Evolutionary conservation across 2,329 filamentous ascomycete genomes (phyloP), one percentile per base, ranked within the genome.

Genomic region (Diaporthe amygdali): DNA sequence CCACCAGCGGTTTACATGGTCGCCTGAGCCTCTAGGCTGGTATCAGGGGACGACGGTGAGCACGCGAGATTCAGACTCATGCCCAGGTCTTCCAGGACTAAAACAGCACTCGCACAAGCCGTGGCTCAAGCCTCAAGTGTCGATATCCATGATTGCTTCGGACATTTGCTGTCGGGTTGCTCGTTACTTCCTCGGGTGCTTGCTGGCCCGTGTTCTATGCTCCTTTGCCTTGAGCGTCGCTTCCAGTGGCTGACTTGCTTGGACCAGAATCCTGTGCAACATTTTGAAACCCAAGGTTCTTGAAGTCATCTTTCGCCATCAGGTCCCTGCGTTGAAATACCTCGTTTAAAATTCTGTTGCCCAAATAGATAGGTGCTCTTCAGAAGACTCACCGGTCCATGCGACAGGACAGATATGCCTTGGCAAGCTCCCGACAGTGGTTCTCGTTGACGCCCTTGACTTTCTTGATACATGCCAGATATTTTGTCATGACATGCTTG

Each of bases 301-400:
- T 94, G 82, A 98, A 96, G 72, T 97, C 94, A 79, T 99, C 96
- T 76, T 90, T 94, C 9, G 95, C 95, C 96, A 99, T 99, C 39
- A 99, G 85, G 79, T 98, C 98, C 76, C 95, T 95, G 44, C 20
- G 10, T 37, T 49, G 8, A 22, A 20, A 20, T 41, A 30, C 5
- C 14, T 44, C 22, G 32, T 52, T 67, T 34, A 47, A 37, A 22
- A 25, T 34, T 10, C 1, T 37, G 27, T 20, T 51, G 64, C 17
- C 9, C 7, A 32, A 41, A 17, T 8, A 67, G 32, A 7, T 55
- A 8, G 49, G 52, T 63, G 67, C 10, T 27, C 37, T 32, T 54
- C 14, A 25, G 30, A n/a, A 41, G 69, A 84, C 91, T 79, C 85
- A 97, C 95, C 92, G 59, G 90, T 98, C 96, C 96, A 99, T 99